Base-by-base conservation (phyloP, 306 rosid species). In the Ormosia emarginata region DNA sequence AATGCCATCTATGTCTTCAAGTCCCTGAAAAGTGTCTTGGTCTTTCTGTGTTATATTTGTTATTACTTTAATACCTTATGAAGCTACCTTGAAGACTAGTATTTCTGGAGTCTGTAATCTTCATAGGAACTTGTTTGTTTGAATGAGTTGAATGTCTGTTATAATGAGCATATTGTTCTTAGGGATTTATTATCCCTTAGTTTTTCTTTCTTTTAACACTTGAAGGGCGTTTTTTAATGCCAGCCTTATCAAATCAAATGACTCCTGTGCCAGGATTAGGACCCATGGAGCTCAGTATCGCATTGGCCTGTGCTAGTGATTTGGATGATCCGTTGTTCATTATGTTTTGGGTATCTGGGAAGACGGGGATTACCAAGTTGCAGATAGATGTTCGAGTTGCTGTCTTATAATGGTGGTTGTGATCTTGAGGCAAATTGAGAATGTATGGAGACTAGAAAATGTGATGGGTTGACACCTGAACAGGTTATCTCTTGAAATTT, bases 61-160 rank as follows among this genome's bases (percentile, higher is more conserved):
- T 82, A 75, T 85, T 77, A 66, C 82, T 82, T 69, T 29, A 40
- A 73, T 81, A 83, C 83, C 68, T 82, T 71, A 73, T 86, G 67
- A 83, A 80, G 86, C 84, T 82, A 69, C 87, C 41, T 58, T 78
- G 72, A 84, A 63, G 70, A 62, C 77, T 87, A 87, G 75, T 77
- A 75, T 87, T 87, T 86, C 89, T 89, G 93, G 86, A 89, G 87
- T 89, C 68, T 82, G 88, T 86, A 85, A 85, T 87, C 93, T 78
- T 70, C 63, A 71, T 64, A 71, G 83, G 75, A 79, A 80, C 77
- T 80, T 66, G 77, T 59, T 88, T 85, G 86, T 79, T 83, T 83
- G 77, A 75, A 72, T 59, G 82, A 75, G 79, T 79, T 85, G 75
- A 79, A 84, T 81, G 62, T 52, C 67, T 66, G 44, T 86, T 70